These are phyloP conservation scores for Novymonas esmeraldas DNA, from an alignment of 208 protist genomes.

Conservation along the genomic window DNA sequence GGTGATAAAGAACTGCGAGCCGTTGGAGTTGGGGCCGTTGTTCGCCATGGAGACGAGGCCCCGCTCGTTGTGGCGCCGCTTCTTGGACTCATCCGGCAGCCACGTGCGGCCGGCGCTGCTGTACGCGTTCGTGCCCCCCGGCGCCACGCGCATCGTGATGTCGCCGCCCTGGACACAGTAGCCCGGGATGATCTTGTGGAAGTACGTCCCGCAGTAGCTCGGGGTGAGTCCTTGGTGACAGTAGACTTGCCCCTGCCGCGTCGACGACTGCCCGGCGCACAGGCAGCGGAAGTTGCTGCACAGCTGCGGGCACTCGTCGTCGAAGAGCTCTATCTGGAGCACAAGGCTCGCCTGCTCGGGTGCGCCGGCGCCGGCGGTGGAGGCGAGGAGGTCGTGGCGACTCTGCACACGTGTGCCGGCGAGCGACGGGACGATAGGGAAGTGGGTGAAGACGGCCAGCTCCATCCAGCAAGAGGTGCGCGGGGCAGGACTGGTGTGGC, in stretches of 20 bases:
- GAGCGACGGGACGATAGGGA: constrained; percentile 74
- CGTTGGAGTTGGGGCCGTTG: constrained; percentile 93
- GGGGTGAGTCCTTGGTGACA: constrained; percentile 65
- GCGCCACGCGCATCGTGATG: constrained; percentile 93
- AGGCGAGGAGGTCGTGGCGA: constrained; percentile 40
- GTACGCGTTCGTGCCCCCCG: constrained; percentile 79
- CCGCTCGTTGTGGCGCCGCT: constrained; percentile 84
- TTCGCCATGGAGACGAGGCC: constrained; percentile 92
- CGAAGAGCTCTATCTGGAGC: constrained; percentile 83
- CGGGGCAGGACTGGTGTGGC: constrained; percentile 42
- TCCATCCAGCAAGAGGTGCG: constrained; percentile 75
- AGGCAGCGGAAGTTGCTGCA: constrained; percentile 81
- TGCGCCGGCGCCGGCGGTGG: constrained; percentile 51
- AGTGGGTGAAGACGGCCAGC: constrained; percentile 63
- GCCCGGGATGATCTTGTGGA: constrained; percentile 92
- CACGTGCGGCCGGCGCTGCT: constrained; percentile 83
- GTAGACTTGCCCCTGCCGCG: constrained; percentile 53
- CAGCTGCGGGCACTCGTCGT: constrained; percentile 76
- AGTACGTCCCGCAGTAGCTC: constrained; percentile 87
- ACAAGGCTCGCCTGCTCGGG: constrained; percentile 28
- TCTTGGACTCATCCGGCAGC: constrained; percentile 95
- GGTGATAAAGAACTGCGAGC: constrained; percentile 94
- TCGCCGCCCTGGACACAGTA: constrained; percentile 96
- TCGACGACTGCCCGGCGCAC: constrained; percentile 48
- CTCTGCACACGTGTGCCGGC: constrained; percentile 62